phyloP scores from a whole-genome alignment of 192 early-diverging fungal genomes.

The Borealophlyctis nickersoniae region DNA sequence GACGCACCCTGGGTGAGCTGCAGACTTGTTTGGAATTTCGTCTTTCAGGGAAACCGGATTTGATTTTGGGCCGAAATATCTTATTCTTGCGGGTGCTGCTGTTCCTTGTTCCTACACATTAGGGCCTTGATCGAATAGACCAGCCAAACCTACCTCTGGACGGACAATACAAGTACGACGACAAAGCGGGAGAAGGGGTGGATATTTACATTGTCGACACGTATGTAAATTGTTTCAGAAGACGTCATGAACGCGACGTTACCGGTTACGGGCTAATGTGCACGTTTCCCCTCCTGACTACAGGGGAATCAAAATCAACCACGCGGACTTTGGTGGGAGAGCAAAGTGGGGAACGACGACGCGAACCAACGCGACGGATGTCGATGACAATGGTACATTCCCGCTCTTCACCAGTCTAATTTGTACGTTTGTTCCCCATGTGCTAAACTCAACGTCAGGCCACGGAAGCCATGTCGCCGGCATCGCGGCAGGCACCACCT shows the following conservation, averaged over 20 bases:
- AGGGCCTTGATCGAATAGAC: constrained; percentile 15
- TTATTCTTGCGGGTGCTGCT: not conserved
- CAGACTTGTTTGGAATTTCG: not conserved
- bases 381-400: constrained; percentile 46
- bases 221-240: too few relatives aligned
- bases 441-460: constrained; percentile 2
- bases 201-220: constrained; percentile 35
- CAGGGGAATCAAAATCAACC: constrained; percentile 45
- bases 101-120: not conserved
- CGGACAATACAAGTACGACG: constrained; percentile 7
- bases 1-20: not conserved
- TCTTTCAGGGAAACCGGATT: too few relatives aligned
- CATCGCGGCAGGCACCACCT: constrained; percentile 42
- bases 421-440: constrained; percentile 20
- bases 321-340: constrained; percentile 49
- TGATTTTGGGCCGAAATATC: not conserved
- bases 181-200: constrained; percentile 16
- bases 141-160: constrained; percentile 4
- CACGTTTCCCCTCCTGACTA: constrained; percentile 40
- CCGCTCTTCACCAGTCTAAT: not conserved
- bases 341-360: constrained; percentile 60
- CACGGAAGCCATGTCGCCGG: constrained; percentile 38
- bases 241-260: too few relatives aligned
- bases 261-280: too few relatives aligned
- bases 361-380: constrained; percentile 56